Evolutionary conservation across 1,284 basidiomycete genomes (phyloP), one percentile per base, ranked within the genome.

Genomic region (Cryptococcus amylolentus): DNA sequence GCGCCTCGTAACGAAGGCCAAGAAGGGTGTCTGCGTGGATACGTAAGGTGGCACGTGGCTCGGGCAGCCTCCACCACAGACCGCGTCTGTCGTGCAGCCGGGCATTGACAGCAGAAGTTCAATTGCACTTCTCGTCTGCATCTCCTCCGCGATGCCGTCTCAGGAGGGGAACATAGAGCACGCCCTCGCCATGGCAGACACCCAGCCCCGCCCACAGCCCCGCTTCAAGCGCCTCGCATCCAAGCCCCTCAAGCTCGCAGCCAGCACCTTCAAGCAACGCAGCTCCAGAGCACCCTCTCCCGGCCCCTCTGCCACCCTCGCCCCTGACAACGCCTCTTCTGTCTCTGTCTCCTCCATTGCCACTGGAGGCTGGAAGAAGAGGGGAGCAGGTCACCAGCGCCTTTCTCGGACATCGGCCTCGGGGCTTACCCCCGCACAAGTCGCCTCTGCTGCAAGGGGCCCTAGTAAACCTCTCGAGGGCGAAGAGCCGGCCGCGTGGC

Each of bases 401-500:
- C 20, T 42, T 50, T 52, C 48, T 12, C 53, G 26, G 12, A 50
- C 38, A 41, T 43, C 42, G 13, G 47, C 55, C 10, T 52, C 54
- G 10, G 64, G 65, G 16, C 28, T 66, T 43, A 63, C 64, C 40
- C 67, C 72, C 7, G 61, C 67, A n/a, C 67, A 71, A 40, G 55
- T 73, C 26, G 70, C 71, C 27, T 47, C 58, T 18, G 67, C 66
- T 5, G 67, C 67, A 5, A 59, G 67, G 43, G 71, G 71, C 3
- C 73, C 72, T 2, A 55, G 68, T 27, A 75, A 76, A 54, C 75
- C 74, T 1, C 50, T 75, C 7, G 74, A 76, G 5, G 70, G 71
- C 18, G 77, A 79, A 51, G 66, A 72, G 43, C 77, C 78, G 0
- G 70, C 77, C 4, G 77, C 72, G 0, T 63, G 65, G 46, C 62